A percentile compares a stretch with the other conserved stretches of the same genome.
Evolutionary conservation across 768 basidiomycete genomes (phyloP).

Genomic region (Guyanaporus albipodus): DNA sequence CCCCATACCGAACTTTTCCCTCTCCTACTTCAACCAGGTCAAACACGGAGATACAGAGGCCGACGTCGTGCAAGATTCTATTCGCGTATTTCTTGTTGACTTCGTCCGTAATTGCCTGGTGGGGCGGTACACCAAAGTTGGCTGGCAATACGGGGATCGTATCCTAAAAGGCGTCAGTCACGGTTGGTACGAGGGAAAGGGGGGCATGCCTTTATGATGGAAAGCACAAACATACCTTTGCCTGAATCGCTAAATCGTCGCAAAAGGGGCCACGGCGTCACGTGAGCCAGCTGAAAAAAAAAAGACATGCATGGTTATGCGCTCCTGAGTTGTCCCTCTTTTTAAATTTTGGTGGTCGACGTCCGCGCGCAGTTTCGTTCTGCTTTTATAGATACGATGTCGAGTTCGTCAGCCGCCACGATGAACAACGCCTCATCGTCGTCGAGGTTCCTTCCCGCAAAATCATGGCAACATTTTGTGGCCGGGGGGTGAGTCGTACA

Average conservation of each 20-base stretch:
- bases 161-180: slow-evolving; percentile 51
- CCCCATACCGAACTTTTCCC: slow-evolving; percentile 91
- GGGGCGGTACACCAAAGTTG: slow-evolving; percentile 75
- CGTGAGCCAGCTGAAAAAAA: slow-evolving; percentile 12
- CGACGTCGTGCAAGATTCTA: slow-evolving; percentile 83
- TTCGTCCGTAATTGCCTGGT: slow-evolving; percentile 77
- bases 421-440: slow-evolving; percentile 31
- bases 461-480: slow-evolving; percentile 81
- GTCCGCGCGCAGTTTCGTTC: no score
- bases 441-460: slow-evolving; percentile 50
- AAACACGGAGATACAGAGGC: slow-evolving; percentile 86
- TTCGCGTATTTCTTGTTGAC: slow-evolving; percentile 97
- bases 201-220: slow-evolving; percentile 39
- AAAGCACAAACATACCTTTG: slow-evolving; percentile 42
- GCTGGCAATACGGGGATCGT: slow-evolving; percentile 85
- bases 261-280: slow-evolving; percentile 3
- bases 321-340: no score
- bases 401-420: slow-evolving; percentile 4
- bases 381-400: slow-evolving; percentile 13
- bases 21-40: slow-evolving; percentile 85
- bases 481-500: slow-evolving; percentile 71
- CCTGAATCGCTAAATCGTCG: no score
- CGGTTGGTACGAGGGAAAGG: neutral
- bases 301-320: no score
- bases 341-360: no score